Conservation (phyloP, 2,329 filamentous ascomycete species). For the Trichophyton simii region DNA sequence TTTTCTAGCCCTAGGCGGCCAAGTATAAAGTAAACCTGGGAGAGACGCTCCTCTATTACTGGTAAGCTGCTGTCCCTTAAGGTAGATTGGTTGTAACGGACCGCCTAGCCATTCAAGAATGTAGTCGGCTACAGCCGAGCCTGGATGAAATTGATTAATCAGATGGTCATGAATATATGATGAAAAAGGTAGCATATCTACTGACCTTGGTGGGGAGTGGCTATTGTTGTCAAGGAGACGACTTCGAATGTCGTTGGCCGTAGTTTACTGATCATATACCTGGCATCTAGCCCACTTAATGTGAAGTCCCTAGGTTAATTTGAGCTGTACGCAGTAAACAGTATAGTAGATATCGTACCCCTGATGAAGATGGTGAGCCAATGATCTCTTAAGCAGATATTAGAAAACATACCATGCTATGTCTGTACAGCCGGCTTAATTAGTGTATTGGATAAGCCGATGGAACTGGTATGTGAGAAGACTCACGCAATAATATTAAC, state of each 20-base stretch:
- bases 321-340: background rate
- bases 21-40: conserved; percentile 44
- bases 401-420: conserved; percentile 35
- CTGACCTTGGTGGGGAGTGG: conserved; percentile 46
- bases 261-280: conserved; percentile 51
- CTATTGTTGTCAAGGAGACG: conserved; percentile 52
- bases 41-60: conserved; percentile 34
- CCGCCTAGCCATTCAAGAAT: conserved; percentile 46
- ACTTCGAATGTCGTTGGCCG: conserved; percentile 59
- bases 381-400: background rate
- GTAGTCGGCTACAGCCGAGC: conserved; percentile 51
- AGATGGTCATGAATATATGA: background rate
- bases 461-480: background rate
- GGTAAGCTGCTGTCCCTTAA: background rate
- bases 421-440: conserved; percentile 19
- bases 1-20: conserved; percentile 45
- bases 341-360: background rate
- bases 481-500: conserved; percentile 54
- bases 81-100: conserved; percentile 18
- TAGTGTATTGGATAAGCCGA: background rate
- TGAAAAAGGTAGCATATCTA: conserved; percentile 4
- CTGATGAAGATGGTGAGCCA: background rate
- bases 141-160: conserved; percentile 16
- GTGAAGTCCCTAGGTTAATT: background rate
- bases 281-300: conserved; percentile 47